A percentile compares a stretch with the other conserved stretches of the same genome.
phyloP scores from a whole-genome alignment of 2,329 filamentous ascomycete genomes.

The Fusarium redolens region DNA sequence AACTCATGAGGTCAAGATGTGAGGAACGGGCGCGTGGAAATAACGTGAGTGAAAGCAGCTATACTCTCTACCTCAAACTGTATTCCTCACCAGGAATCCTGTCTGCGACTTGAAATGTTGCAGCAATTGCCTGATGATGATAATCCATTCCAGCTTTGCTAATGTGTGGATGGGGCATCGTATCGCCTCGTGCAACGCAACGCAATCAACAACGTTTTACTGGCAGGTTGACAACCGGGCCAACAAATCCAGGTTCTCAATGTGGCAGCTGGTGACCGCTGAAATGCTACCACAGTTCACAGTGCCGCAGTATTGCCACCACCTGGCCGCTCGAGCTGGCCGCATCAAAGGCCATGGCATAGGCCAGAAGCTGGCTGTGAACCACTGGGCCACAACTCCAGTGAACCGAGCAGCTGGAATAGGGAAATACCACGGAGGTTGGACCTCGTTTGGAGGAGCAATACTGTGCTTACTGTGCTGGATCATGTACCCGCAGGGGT shows the following conservation, averaged over 20 bases:
- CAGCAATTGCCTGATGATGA: constrained; percentile 19
- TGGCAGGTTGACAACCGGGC: constrained; percentile 6
- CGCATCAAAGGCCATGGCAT: constrained; percentile 2
- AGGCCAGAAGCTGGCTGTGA: not conserved
- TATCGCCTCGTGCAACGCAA: constrained; percentile 23
- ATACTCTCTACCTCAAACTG: not conserved
- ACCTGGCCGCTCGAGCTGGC: constrained; percentile 10
- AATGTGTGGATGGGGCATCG: constrained; percentile 12
- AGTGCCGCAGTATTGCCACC: constrained; percentile 31
- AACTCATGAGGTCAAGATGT: not conserved
- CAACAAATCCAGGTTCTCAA: constrained; percentile 19
- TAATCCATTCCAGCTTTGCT: constrained; percentile 14
- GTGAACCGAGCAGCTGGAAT: constrained; percentile 34
- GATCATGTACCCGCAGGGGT: constrained; percentile 19
- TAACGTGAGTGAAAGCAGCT: constrained; percentile 12
- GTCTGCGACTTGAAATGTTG: not conserved
- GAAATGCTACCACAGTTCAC: constrained; percentile 15
- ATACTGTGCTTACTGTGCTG: constrained; percentile 31
- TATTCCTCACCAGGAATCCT: constrained; percentile 1
- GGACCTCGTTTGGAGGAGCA: constrained; percentile 23
- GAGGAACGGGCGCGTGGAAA: constrained; percentile 12
- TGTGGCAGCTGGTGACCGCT: constrained; percentile 23
- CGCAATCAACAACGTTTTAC: constrained; percentile 8
- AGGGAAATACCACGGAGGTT: constrained; percentile 40
- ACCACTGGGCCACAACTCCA: constrained; percentile 7